Evolutionary conservation across 1,284 basidiomycete species (phyloP).

Genomic region (Naganishia cerealis): DNA sequence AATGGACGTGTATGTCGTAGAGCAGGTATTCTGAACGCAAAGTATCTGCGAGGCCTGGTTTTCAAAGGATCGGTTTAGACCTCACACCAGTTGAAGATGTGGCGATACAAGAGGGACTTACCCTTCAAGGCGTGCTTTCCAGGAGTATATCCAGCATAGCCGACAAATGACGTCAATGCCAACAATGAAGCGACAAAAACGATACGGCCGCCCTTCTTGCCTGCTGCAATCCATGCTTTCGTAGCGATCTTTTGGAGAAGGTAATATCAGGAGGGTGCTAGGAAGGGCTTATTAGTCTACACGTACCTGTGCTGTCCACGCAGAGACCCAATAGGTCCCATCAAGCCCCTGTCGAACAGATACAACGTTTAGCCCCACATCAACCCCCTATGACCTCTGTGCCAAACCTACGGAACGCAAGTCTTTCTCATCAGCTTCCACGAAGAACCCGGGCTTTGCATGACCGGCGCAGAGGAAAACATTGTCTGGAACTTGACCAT

Average conservation of each 20-base stretch:
- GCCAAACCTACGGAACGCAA: conserved; percentile 59
- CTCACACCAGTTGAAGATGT: not conserved
- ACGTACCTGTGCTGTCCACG: conserved; percentile 75
- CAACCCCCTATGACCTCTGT: not conserved
- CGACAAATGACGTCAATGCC: conserved; percentile 76
- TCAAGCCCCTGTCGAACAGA: conserved; percentile 56
- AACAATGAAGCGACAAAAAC: conserved; percentile 80
- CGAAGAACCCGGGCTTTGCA: conserved; percentile 68
- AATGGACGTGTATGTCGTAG: conserved; percentile 76
- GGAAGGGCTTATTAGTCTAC: too few relatives aligned
- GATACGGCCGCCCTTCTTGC: conserved; percentile 63
- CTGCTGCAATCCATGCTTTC: conserved; percentile 7
- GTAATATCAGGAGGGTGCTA: not conserved
- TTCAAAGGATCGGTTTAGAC: not conserved
- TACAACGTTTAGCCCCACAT: conserved; percentile 15
- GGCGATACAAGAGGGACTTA: conserved; percentile 43
- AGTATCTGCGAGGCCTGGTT: conserved; percentile 76
- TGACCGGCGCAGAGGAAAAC: conserved; percentile 77
- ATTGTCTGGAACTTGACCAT: conserved; percentile 66
- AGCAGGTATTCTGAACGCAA: conserved; percentile 74
- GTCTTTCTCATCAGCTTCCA: conserved; percentile 66
- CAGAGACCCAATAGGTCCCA: conserved; percentile 59
- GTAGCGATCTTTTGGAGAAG: not conserved
- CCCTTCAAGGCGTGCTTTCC: conserved; percentile 87
- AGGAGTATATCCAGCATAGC: conserved; percentile 82